Evolutionary conservation across 225 moss, liverwort and hornwort species (phyloP).

Genomic region (Thuidium tamariscinum): DNA sequence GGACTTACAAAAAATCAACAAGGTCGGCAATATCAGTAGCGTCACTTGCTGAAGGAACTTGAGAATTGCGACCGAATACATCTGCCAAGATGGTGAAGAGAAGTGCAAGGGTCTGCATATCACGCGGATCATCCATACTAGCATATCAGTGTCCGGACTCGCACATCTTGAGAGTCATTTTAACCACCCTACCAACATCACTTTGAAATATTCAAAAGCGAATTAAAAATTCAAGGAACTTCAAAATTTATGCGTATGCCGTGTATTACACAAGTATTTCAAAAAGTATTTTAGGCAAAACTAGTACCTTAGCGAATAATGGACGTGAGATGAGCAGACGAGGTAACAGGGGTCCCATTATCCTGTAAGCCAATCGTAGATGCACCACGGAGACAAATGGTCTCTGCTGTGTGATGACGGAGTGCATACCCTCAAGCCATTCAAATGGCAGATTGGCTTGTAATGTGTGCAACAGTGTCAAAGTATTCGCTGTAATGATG

Average conservation of each 20-base stretch:
- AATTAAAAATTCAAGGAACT: neutral
- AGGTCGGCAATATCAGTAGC: constrained; percentile 74
- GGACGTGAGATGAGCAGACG: constrained; percentile 72
- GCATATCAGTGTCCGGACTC: neutral
- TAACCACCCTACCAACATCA: neutral
- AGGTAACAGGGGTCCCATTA: constrained; percentile 83
- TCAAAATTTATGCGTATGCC: neutral
- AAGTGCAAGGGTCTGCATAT: constrained; percentile 70
- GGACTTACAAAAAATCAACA: constrained; percentile 73
- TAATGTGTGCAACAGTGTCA: constrained; percentile 77
- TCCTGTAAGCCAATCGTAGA: constrained; percentile 85
- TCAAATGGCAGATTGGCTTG: constrained; percentile 80
- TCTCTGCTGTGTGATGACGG: constrained; percentile 77
- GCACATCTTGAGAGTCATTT: neutral
- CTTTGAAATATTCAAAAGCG: neutral
- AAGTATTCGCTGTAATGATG: constrained; percentile 47
- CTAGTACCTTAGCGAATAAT: constrained; percentile 66
- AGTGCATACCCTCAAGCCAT: constrained; percentile 87
- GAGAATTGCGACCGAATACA: constrained; percentile 71
- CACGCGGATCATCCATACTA: neutral
- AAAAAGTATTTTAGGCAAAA: neutral
- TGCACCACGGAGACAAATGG: constrained; percentile 80
- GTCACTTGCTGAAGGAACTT: constrained; percentile 31
- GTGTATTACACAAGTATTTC: neutral
- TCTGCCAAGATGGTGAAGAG: constrained; percentile 88